Percentiles rank a stretch among this genome's conserved stretches.
Evolutionary conservation across 73 alveolate species (phyloP).

Genomic region (Halteria grandinella): DNA sequence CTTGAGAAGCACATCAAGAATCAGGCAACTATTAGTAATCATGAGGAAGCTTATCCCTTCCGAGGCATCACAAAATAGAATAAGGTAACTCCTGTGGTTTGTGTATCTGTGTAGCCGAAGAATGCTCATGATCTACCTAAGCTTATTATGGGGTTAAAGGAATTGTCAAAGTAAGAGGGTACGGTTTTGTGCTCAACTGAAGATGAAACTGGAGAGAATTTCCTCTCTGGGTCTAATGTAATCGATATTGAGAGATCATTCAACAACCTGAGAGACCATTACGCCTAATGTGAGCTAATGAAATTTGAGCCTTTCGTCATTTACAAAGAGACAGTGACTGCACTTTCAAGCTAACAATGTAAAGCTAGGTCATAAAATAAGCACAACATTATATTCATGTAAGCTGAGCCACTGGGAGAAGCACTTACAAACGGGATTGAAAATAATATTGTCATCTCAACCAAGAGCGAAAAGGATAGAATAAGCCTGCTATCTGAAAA

Average conservation of each 20-base stretch:
- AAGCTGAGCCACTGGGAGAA: constrained; percentile 92
- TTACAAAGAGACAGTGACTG: constrained; percentile 74
- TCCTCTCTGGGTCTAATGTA: constrained; percentile 74
- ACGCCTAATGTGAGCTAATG: constrained; percentile 83
- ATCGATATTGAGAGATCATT: constrained; percentile 70
- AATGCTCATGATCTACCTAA: constrained; percentile 62
- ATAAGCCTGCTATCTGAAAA: constrained; percentile 84
- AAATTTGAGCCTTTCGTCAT: constrained; percentile 69
- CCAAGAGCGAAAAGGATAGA: constrained; percentile 88
- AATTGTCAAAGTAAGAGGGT: constrained; percentile 54
- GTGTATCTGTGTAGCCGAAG: constrained; percentile 64
- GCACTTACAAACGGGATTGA: constrained; percentile 92
- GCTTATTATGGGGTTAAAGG: constrained; percentile 51
- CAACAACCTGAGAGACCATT: constrained; percentile 67
- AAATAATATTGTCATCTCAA: constrained; percentile 74
- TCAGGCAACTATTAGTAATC: constrained; percentile 58
- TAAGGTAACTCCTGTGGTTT: constrained; percentile 59
- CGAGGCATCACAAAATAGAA: constrained; percentile 60
- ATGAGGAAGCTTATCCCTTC: constrained; percentile 35
- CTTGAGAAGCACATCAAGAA: constrained; percentile 45
- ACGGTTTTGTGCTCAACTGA: constrained; percentile 24
- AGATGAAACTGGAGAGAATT: constrained; percentile 62
- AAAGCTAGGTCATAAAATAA: constrained; percentile 98
- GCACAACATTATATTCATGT: constrained; percentile 94
- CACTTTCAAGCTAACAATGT: constrained; percentile 76